A percentile compares a stretch with the other conserved stretches of the same genome.
Conservation (phyloP, 2,329 filamentous ascomycete genomes). For the Xylaria sp. region DNA sequence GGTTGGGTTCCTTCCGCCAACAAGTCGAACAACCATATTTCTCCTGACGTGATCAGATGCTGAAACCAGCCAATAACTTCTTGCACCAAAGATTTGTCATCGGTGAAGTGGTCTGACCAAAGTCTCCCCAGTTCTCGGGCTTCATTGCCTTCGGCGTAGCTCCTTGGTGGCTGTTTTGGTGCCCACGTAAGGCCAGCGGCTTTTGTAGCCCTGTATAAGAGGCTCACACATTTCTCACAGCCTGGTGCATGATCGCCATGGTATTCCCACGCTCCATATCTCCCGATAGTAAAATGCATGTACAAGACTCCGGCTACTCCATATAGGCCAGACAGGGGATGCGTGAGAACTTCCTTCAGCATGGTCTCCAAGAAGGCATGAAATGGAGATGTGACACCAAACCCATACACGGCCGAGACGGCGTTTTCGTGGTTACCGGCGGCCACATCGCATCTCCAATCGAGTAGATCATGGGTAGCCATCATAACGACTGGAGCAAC, state of each 20-base stretch:
- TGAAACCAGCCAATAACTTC: constrained; percentile 33
- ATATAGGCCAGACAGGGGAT: constrained; percentile 28
- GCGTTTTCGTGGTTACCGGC: constrained; percentile 33
- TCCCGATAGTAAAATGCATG: constrained; percentile 30
- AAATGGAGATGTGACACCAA: constrained; percentile 30
- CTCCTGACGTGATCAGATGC: constrained; percentile 26
- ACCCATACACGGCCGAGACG: constrained; percentile 29
- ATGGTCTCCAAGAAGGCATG: constrained; percentile 32
- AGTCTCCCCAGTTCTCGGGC: constrained; percentile 25
- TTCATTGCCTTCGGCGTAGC: constrained; percentile 27
- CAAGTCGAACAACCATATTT: constrained; percentile 36
- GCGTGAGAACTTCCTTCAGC: constrained; percentile 22
- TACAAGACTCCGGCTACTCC: constrained; percentile 25
- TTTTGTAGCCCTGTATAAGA: constrained; percentile 24
- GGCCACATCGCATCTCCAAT: constrained; percentile 35
- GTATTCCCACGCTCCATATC: constrained; percentile 35
- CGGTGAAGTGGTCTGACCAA: constrained; percentile 34
- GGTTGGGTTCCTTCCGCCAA: constrained; percentile 24
- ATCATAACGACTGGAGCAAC: constrained; percentile 34
- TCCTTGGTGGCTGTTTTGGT: constrained; percentile 29
- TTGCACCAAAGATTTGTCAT: constrained; percentile 29
- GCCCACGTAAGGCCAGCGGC: constrained; percentile 28
- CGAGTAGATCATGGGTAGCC: constrained; percentile 31
- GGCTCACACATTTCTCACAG: constrained; percentile 24
- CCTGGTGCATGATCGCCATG: constrained; percentile 24